These are phyloP conservation scores for Triticum monococcum DNA, from an alignment of 176 grass and related monocot species.

Conservation along the genomic window DNA sequence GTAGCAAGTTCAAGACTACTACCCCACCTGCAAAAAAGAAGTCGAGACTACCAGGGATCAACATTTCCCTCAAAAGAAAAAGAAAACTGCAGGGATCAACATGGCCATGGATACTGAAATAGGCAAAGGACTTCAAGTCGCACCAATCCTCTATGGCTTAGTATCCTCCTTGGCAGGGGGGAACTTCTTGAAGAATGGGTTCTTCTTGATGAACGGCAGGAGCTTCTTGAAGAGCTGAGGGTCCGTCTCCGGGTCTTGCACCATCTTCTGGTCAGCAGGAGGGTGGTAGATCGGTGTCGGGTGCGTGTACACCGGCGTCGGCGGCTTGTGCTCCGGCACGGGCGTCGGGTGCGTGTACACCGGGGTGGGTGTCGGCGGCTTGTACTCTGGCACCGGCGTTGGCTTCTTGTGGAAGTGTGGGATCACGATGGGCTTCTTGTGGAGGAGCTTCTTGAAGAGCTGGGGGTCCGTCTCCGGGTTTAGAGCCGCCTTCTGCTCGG, in stretches of 20 bases:
- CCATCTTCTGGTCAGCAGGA: slow-evolving; percentile 25
- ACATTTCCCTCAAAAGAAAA: no score
- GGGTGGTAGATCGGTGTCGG: slow-evolving; percentile 27
- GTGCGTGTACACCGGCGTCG: not conserved
- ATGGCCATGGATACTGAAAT: not conserved
- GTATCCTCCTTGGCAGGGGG: not conserved
- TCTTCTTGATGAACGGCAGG: slow-evolving; percentile 41
- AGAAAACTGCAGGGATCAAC: no score
- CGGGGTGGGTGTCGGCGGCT: not conserved
- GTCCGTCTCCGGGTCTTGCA: slow-evolving; percentile 3
- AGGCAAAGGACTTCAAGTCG: not conserved
- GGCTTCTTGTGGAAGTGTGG: slow-evolving; percentile 22
- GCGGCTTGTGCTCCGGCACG: not conserved
- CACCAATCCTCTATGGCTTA: slow-evolving; percentile 14
- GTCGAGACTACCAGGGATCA: no score
- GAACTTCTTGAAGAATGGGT: slow-evolving; percentile 19
- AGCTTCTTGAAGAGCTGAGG: slow-evolving; percentile 36
- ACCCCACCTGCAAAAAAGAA: no score
- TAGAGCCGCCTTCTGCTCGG: not conserved
- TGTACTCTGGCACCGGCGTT: not conserved
- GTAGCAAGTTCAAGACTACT: no score
- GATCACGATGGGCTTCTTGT: not conserved
- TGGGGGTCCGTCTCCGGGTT: not conserved
- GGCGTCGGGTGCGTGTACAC: slow-evolving; percentile 3
- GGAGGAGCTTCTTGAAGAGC: slow-evolving; percentile 22